Conservation (phyloP, 352 stramenopile species). For the Phytophthora cryptogea region DNA sequence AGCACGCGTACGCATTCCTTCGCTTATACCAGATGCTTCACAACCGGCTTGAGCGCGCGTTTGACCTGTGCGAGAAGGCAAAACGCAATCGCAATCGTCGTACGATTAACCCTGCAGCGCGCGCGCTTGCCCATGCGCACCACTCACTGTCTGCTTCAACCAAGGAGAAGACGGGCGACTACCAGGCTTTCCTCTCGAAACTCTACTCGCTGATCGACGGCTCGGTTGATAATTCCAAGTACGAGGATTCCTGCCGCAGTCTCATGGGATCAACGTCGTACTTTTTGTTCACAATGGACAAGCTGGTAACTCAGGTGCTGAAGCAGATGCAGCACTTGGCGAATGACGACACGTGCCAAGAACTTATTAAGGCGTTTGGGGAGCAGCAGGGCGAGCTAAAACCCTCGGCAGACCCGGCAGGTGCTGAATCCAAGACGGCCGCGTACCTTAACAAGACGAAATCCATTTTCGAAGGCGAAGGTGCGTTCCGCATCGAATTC, state of each 20-base stretch:
- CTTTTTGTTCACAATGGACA: constrained; percentile 93
- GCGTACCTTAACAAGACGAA: constrained; percentile 81
- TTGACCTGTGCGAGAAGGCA: constrained; percentile 84
- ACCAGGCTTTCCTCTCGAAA: constrained; percentile 87
- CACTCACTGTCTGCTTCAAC: constrained; percentile 48
- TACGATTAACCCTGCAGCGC: constrained; percentile 87
- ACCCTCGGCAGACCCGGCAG: constrained; percentile 30
- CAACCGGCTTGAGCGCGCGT: constrained; percentile 80
- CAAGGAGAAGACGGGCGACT: constrained; percentile 85
- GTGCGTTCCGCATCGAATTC: constrained; percentile 86
- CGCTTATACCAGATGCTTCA: constrained; percentile 90
- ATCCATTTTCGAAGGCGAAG: constrained; percentile 81
- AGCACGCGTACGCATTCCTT: constrained; percentile 90
- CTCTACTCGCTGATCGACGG: constrained; percentile 87
- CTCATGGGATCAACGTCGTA: constrained; percentile 91
- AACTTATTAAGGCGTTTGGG: constrained; percentile 76
- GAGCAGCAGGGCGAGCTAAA: constrained; percentile 48
- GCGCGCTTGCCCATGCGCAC: constrained; percentile 74
- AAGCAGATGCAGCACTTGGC: constrained; percentile 91
- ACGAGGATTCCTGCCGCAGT: constrained; percentile 88
- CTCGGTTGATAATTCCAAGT: constrained; percentile 87
- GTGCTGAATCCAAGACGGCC: constrained; percentile 37
- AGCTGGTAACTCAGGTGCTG: constrained; percentile 81
- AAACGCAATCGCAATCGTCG: constrained; percentile 86
- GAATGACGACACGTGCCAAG: constrained; percentile 80